Evolutionary conservation across 208 protist genomes (phyloP), one percentile per base, ranked within the genome.

Genomic region (Leishmania turanica): DNA sequence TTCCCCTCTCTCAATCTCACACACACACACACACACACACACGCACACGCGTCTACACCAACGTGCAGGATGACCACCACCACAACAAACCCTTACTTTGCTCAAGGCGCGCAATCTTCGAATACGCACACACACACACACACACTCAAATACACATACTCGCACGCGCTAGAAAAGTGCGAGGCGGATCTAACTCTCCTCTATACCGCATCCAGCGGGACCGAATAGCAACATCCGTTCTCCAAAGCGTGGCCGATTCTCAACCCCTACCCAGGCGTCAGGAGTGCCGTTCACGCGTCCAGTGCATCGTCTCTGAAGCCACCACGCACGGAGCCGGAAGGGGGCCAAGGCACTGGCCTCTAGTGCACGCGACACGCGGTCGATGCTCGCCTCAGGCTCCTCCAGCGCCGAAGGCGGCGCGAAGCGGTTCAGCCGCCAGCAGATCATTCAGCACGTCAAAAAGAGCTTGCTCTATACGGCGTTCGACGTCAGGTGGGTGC

Each of bases 401-500:
- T 78, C 64, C 27, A 78, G 19, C 31, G 75, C 78, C 3, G 87
- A 91, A 5, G 84, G 85, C 54, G 81, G 82, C 21, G 84, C 78
- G 37, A 84, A 77, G 21, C 89, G 87, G 31, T 71, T 93, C 13
- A 89, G 92, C 37, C 94, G 93, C 15, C 97, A 98, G 81, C 95
- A 98, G 77, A 98, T 99, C 68, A 94, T 99, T 69, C 93, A 98
- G 71, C 96, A 99, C 82, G 89, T 96, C 3, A 88, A 92, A 31
- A 98, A 99, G 82, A 93, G 86, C 56, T 80, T 99, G 19, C 92
- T 95, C 45, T 98, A 95, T 80, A 99, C 97, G 13, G 82, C 93
- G 21, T 98, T 97, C 75, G 98, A 98, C 78, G 87, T 92, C 13
- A 89, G 90, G 73, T 99, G 98, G 97, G 87, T 98, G 15, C 98